Percentiles rank a stretch among this genome's conserved stretches.
Conservation (phyloP, 257 asterid species). For the Solanum piurae region DNA sequence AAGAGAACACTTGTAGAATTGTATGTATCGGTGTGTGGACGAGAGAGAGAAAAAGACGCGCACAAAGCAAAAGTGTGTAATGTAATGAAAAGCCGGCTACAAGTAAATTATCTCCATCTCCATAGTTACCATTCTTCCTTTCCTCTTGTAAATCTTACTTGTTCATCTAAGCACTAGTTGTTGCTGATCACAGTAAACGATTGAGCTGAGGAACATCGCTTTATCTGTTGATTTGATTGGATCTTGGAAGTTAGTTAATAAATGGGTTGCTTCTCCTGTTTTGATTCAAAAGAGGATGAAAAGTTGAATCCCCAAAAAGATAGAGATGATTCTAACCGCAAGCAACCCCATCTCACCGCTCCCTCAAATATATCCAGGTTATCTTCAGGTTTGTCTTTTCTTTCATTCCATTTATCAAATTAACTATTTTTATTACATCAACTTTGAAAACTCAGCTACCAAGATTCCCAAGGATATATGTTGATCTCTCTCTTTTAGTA, state of each 20-base stretch:
- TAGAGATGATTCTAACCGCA: slow-evolving; percentile 40
- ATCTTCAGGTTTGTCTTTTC: slow-evolving; percentile 51
- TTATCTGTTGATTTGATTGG: slow-evolving; percentile 19
- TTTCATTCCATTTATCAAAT: background rate
- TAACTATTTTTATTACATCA: background rate
- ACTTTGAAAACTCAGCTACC: background rate
- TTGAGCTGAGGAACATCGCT: background rate
- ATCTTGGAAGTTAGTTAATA: slow-evolving; percentile 13
- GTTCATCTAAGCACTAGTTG: background rate
- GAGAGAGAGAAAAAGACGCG: background rate
- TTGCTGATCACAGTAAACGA: background rate
- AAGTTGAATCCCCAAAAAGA: slow-evolving; percentile 48
- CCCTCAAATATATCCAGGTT: slow-evolving; percentile 68
- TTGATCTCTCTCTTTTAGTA: slow-evolving; percentile 10
- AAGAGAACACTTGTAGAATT: background rate
- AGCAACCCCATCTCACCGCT: slow-evolving; percentile 39
- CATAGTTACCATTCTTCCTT: background rate
- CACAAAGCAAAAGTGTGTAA: slow-evolving; percentile 12
- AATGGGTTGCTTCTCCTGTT: slow-evolving; percentile 97
- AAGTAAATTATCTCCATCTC: background rate
- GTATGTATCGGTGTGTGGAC: background rate
- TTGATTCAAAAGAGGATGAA: slow-evolving; percentile 79
- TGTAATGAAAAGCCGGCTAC: slow-evolving; percentile 65
- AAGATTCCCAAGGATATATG: background rate
- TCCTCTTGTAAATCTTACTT: background rate